Conservation (phyloP, 495 filamentous ascomycete genomes). For the Rostrohypoxylon terebratum region DNA sequence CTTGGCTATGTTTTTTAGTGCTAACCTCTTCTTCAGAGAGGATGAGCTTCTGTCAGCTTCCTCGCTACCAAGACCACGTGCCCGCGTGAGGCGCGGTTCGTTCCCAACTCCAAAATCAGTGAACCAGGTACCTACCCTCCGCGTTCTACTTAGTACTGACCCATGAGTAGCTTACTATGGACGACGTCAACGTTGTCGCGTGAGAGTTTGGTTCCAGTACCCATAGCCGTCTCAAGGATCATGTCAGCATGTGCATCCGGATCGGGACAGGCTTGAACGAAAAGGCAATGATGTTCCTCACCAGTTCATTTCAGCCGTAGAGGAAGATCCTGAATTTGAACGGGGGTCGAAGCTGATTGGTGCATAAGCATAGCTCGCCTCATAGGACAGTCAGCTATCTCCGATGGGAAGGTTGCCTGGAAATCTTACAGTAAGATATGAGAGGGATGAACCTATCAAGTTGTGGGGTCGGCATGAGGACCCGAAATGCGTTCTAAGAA, state of each 20-base stretch:
- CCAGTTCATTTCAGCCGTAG: constrained; percentile 29
- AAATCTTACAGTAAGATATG: constrained; percentile 6
- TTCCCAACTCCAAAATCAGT: background rate
- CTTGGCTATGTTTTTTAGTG: background rate
- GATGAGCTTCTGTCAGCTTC: constrained; percentile 24
- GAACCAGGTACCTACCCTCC: background rate
- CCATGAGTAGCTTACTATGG: constrained; percentile 34
- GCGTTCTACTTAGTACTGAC: background rate
- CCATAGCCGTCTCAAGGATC: constrained; percentile 1
- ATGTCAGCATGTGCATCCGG: constrained; percentile 2
- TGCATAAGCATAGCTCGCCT: constrained; percentile 6
- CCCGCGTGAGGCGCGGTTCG: constrained; percentile 18
- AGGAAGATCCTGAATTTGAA: constrained; percentile 15
- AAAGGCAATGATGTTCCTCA: constrained; percentile 14
- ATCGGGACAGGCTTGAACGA: constrained; percentile 12
- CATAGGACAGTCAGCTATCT: background rate
- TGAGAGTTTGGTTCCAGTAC: constrained; percentile 2
- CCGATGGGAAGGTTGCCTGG: background rate
- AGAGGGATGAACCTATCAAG: constrained; percentile 3
- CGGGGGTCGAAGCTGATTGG: constrained; percentile 16
- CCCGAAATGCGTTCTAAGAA: constrained; percentile 22
- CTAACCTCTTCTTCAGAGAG: constrained; percentile 20
- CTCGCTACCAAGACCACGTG: constrained; percentile 14
- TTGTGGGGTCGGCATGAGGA: constrained; percentile 19
- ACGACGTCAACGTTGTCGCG: constrained; percentile 6